Percentiles rank a stretch among this genome's conserved stretches.
phyloP scores from a whole-genome alignment of 2,329 filamentous ascomycete genomes.

The Arthrinium phaeospermum region DNA sequence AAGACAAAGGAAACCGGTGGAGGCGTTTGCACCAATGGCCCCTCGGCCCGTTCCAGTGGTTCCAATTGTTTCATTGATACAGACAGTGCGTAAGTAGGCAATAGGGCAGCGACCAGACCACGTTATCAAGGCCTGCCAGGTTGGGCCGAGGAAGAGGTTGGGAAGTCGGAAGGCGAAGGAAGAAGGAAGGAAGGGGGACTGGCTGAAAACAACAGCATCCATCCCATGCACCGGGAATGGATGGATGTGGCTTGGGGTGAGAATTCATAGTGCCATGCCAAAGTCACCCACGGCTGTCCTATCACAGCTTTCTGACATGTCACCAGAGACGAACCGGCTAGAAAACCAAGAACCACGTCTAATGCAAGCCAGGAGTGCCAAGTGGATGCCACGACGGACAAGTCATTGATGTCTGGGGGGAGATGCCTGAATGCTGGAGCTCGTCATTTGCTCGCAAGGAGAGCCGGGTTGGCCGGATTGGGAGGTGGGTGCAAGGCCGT shows the following conservation, averaged over 20 bases:
- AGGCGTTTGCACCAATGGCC: slow-evolving; percentile 5
- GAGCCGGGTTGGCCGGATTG: neutral
- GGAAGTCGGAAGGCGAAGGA: no score
- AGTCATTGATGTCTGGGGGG: slow-evolving; percentile 1
- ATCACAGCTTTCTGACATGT: slow-evolving; percentile 12
- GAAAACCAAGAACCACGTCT: neutral
- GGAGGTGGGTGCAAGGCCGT: slow-evolving; percentile 9
- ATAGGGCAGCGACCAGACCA: neutral
- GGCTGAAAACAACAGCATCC: no score
- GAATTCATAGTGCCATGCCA: neutral
- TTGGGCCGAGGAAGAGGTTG: neutral
- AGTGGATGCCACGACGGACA: slow-evolving; percentile 8
- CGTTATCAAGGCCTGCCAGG: neutral
- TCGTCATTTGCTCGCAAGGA: slow-evolving; percentile 4
- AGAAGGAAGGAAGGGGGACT: no score
- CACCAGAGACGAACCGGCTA: neutral
- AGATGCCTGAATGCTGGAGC: neutral
- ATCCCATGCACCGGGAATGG: no score
- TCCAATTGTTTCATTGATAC: neutral
- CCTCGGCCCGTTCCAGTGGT: slow-evolving; percentile 12
- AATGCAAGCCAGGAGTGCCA: neutral
- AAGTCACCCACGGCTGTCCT: neutral
- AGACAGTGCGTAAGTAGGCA: neutral
- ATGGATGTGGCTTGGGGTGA: neutral
- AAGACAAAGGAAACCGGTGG: neutral